Evolutionary conservation across 228 moss, liverwort and hornwort genomes (phyloP).

Genomic region (Sphagnum magellanicum): DNA sequence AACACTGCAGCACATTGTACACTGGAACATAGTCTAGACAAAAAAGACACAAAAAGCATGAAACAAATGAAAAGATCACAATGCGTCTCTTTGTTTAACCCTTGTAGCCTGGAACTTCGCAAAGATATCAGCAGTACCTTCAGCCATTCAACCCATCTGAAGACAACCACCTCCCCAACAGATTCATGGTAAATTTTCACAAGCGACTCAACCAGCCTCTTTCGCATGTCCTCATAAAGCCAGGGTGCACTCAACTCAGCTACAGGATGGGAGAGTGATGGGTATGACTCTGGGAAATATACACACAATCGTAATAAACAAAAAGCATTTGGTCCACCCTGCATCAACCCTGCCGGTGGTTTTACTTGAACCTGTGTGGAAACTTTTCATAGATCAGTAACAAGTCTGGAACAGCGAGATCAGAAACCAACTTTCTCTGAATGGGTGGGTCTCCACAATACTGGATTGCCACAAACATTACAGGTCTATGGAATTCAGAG

Average conservation of each 20-base stretch:
- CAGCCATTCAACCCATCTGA: slow-evolving; percentile 63
- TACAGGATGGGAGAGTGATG: slow-evolving; percentile 39
- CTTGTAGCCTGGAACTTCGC: too few species aligned
- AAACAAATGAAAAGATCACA: too few species aligned
- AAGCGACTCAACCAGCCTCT: slow-evolving; percentile 26
- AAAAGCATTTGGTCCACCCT: too few species aligned
- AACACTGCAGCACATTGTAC: background rate
- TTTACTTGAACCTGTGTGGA: slow-evolving; percentile 27
- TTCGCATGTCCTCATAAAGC: slow-evolving; percentile 26
- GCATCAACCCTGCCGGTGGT: slow-evolving; percentile 11
- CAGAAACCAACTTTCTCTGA: too few species aligned
- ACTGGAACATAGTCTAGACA: too few species aligned
- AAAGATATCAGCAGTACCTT: slow-evolving; percentile 19
- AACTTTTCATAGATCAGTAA: too few species aligned
- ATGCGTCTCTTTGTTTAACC: too few species aligned
- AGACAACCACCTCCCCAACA: slow-evolving; percentile 52
- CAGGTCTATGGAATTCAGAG: too few species aligned
- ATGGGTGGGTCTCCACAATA: too few species aligned
- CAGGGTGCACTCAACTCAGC: slow-evolving; percentile 39
- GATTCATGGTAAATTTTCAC: slow-evolving; percentile 29
- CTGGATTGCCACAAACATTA: too few species aligned
- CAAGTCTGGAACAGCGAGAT: too few species aligned
- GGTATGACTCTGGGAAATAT: slow-evolving; percentile 49
- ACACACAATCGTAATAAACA: slow-evolving; percentile 27
- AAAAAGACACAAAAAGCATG: too few species aligned